Conservation (phyloP, 108 stramenopile species). For the Nitzschia sp. region DNA sequence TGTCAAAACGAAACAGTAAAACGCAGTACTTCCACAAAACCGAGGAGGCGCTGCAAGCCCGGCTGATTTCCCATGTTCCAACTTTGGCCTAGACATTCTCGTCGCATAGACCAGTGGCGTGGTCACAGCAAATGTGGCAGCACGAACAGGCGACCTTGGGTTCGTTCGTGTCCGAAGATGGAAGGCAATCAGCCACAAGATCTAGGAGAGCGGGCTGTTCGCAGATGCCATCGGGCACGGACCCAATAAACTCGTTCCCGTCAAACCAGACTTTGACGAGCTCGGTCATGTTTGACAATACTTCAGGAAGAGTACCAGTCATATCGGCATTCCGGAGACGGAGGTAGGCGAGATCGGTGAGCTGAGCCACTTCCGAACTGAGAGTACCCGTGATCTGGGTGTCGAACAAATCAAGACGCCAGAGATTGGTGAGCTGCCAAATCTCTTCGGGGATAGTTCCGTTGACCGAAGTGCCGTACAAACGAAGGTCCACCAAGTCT, state of each 20-base stretch:
- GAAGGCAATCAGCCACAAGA: conserved; percentile 31
- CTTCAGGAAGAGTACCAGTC: conserved; percentile 34
- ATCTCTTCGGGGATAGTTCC: conserved; percentile 42
- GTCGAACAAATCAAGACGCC: conserved; percentile 21
- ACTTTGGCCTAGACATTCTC: too few relatives aligned
- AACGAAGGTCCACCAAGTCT: conserved; percentile 14
- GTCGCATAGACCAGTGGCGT: conserved; percentile 21
- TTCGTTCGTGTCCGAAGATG: not conserved
- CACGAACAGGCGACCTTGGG: conserved; percentile 21
- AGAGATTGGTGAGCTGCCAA: conserved; percentile 13
- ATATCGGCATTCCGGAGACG: conserved; percentile 25
- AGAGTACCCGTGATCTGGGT: conserved; percentile 34
- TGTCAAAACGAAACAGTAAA: too few relatives aligned
- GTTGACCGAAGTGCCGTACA: conserved; percentile 2
- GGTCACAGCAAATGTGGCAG: conserved; percentile 34
- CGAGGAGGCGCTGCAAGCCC: too few relatives aligned
- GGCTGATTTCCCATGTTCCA: too few relatives aligned
- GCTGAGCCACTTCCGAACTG: conserved; percentile 21
- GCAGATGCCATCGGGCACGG: conserved; percentile 28
- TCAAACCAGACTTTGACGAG: conserved; percentile 25
- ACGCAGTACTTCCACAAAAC: too few relatives aligned
- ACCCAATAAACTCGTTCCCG: conserved; percentile 21
- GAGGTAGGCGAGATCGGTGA: conserved; percentile 14
- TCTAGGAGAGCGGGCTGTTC: conserved; percentile 6
- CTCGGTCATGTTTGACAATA: conserved; percentile 17